Evolutionary conservation across 345 rosid genomes (phyloP), one percentile per base, ranked within the genome.

Genomic region (Camelina neglecta): DNA sequence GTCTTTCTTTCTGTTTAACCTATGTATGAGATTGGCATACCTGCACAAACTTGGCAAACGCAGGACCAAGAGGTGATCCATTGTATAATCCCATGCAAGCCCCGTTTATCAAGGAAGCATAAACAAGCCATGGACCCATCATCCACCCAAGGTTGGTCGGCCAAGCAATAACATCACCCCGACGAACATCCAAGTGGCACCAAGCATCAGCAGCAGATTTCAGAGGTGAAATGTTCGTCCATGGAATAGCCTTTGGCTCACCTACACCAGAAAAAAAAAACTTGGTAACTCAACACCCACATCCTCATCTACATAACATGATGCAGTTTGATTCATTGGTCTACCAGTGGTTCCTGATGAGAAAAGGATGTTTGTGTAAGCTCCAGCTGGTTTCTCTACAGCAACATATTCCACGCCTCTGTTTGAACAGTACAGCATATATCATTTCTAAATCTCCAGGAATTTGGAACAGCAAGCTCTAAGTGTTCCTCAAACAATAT

Each of bases 91-190:
- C 99, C 74, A 95, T 86, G 70, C 91, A 86, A 70, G 97, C 99
- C 5, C 97, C 91, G 58, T 95, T 95, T 36, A 95, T 75, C 75
- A 95, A 82, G 35, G 97, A 83, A 65, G 97, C 96, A 86, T 95
- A 95, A 31, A 95, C 93, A 67, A 95, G 84, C 99, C 99, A 95
- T 39, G 99, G 99, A 78, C 99, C 99, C 97, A 95, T 95, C 97
- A 95, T 95, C 99, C 99, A 95, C 48, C 99, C 99, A 63, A 95
- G 97, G 76, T 95, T 95, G 81, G 99, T 89, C 16, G 97, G 99
- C 99, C 99, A 95, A 80, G 97, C 89, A 81, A 92, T 85, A 76
- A 84, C 76, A 76, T 88, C 97, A 0, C 90, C 93, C 53, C 54
- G 85, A 10, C 26, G 90, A 75, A 92, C 76, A 85, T 95, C 99